These are phyloP conservation scores for Dimocarpus longan DNA, from an alignment of 345 rosid species.

Conservation along the genomic window DNA sequence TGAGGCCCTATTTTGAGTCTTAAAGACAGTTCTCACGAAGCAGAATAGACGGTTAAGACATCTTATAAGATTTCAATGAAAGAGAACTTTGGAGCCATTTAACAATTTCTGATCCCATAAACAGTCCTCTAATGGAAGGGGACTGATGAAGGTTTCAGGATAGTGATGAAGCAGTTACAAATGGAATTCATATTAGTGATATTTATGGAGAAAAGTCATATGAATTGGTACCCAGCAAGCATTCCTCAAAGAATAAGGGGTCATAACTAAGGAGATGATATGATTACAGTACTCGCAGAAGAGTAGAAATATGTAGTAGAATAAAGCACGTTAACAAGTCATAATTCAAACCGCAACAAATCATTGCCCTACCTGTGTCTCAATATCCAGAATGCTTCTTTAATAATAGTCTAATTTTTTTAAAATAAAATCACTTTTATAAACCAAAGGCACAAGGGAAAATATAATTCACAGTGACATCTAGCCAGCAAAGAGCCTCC, in stretches of 20 bases:
- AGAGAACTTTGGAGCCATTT: not conserved
- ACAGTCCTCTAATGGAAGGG: not conserved
- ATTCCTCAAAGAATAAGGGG: not conserved
- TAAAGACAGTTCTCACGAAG: not conserved
- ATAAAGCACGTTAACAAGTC: not conserved
- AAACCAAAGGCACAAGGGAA: too few relatives aligned
- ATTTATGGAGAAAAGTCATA: not conserved
- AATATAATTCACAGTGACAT: too few relatives aligned
- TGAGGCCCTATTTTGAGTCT: not conserved
- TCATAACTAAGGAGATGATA: not conserved
- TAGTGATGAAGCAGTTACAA: not conserved
- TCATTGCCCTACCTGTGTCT: not conserved
- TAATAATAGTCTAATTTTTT: too few relatives aligned
- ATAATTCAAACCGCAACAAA: too few relatives aligned
- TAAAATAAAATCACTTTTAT: too few relatives aligned
- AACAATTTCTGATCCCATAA: not conserved
- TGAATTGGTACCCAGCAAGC: too few relatives aligned
- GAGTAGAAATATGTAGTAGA: not conserved
- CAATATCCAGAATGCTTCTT: not conserved
- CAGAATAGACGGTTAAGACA: not conserved
- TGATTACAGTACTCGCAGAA: not conserved
- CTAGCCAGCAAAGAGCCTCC: too few relatives aligned
- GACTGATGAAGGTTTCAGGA: not conserved
- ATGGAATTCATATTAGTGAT: not conserved
- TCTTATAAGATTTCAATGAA: not conserved